Conservation (phyloP, 2,329 filamentous ascomycete species). For the Dactylella cylindrospora region DNA sequence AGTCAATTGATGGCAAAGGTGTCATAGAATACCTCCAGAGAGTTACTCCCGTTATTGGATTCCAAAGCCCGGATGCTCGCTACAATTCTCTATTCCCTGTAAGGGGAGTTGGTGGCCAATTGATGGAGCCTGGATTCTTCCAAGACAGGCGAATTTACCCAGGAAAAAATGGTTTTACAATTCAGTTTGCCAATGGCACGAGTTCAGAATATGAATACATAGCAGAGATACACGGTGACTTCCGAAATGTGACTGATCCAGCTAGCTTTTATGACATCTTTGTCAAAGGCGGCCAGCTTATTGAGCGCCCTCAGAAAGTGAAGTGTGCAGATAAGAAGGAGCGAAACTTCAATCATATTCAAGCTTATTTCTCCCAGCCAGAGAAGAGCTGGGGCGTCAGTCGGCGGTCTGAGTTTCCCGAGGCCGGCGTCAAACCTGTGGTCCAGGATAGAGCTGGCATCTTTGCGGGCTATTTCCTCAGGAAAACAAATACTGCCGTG, state of each 20-base stretch:
- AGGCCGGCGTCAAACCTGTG: conserved; percentile 16
- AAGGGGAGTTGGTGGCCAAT: conserved; percentile 17
- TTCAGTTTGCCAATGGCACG: conserved; percentile 31
- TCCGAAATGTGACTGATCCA: conserved; percentile 25
- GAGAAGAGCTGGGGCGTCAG: conserved; percentile 5
- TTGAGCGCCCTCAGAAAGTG: conserved; percentile 12
- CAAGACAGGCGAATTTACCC: conserved; percentile 34
- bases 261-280: conserved; percentile 33
- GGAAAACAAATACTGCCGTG: conserved; percentile 35
- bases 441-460: conserved; percentile 28
- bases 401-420: conserved; percentile 4
- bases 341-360: neutral
- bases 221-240: conserved; percentile 31
- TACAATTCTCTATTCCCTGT: conserved; percentile 37
- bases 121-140: conserved; percentile 33
- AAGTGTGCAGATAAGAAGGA: conserved; percentile 13
- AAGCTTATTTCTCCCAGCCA: conserved; percentile 18
- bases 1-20: conserved; percentile 22
- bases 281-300: conserved; percentile 30
- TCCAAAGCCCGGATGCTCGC: conserved; percentile 39
- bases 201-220: conserved; percentile 19
- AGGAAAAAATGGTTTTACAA: conserved; percentile 23
- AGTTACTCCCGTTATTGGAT: conserved; percentile 25
- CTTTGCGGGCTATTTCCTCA: conserved; percentile 39
- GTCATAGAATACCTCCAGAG: conserved; percentile 40